Conservation (phyloP, 805 yeast genomes). For the Metschnikowia henanensis region DNA sequence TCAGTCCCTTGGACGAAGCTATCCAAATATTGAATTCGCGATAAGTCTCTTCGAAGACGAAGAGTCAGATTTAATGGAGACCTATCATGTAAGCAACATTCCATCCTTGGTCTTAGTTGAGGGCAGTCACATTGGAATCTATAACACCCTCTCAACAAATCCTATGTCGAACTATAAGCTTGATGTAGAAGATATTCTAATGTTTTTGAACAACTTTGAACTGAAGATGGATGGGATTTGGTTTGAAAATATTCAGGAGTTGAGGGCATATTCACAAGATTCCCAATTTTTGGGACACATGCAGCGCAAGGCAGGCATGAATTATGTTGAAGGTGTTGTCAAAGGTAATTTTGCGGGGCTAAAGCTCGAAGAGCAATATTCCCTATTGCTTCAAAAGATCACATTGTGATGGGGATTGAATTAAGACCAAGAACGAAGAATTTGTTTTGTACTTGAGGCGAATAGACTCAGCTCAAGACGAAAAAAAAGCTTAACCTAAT, state of each 20-base stretch:
- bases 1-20: constrained; percentile 26
- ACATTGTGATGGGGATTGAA: constrained; percentile 2
- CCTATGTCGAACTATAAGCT: constrained; percentile 19
- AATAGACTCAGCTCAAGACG: too few species aligned
- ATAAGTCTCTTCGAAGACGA: constrained; percentile 26
- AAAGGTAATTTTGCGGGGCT: constrained; percentile 8
- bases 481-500: too few species aligned
- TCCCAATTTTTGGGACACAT: constrained; percentile 14
- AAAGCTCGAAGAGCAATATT: constrained; percentile 21
- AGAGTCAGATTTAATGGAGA: constrained; percentile 21
- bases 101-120: constrained; percentile 32
- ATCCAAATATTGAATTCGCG: constrained; percentile 21
- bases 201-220: constrained; percentile 10
- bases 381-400: constrained; percentile 16
- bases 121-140: constrained; percentile 24
- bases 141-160: constrained; percentile 25
- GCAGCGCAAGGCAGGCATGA: constrained; percentile 17
- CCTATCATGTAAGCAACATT: constrained; percentile 30
- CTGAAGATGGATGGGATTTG: constrained; percentile 11
- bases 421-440: neutral
- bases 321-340: constrained; percentile 7
- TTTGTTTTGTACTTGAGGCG: too few species aligned
- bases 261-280: constrained; percentile 10
- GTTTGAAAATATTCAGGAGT: constrained; percentile 9
- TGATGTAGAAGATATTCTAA: constrained; percentile 15